Conservation (phyloP, 441 rosid species). For the Arabidopsis hybrid region DNA sequence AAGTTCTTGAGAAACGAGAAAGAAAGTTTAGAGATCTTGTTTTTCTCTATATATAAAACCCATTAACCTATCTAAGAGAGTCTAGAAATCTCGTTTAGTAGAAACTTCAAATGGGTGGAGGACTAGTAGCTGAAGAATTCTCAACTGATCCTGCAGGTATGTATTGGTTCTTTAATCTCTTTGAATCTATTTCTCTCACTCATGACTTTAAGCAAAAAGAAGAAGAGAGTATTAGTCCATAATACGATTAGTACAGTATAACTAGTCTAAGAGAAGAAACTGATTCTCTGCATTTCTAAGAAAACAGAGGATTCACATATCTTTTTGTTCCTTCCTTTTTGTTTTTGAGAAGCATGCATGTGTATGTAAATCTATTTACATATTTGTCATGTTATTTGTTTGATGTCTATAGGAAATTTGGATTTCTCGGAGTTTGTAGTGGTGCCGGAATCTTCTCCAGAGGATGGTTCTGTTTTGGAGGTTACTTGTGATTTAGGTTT, state of each 20-base stretch:
- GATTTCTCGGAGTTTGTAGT: neutral
- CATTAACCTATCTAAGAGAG: neutral
- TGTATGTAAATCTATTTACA: neutral
- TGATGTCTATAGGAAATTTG: neutral
- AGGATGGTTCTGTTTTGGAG: neutral
- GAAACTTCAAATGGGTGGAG: slow-evolving; percentile 27
- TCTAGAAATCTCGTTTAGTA: neutral
- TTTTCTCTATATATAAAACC: no score
- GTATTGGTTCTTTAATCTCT: neutral
- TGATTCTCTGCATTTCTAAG: neutral
- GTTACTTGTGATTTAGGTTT: neutral
- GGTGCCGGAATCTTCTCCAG: neutral
- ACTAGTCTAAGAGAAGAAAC: neutral
- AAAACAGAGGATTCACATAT: neutral
- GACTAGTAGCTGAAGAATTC: neutral
- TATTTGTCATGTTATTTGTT: neutral
- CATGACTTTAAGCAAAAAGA: neutral
- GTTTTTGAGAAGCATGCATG: neutral
- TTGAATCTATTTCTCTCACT: neutral
- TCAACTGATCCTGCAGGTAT: neutral
- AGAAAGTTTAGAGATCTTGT: neutral
- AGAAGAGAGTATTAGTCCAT: neutral
- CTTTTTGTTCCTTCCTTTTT: neutral
- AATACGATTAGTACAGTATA: neutral
- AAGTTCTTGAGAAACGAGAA: neutral